Evolutionary conservation across 176 grass and related monocot genomes (phyloP), one percentile per base, ranked within the genome.

Genomic region (Calamus simplicifolius): DNA sequence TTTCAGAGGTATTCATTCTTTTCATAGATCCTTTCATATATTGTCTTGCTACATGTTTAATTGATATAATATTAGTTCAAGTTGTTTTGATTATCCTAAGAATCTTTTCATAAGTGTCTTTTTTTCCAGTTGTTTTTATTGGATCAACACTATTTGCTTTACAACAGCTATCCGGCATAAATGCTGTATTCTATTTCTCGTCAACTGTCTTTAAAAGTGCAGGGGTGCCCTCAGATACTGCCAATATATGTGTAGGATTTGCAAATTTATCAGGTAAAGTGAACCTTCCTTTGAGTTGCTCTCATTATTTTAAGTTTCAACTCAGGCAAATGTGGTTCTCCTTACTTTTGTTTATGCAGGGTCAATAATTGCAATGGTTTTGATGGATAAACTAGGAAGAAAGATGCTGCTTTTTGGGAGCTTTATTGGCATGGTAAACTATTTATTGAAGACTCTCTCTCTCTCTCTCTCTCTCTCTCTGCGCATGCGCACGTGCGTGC

Each of bases 81-180:
- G 31, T 38, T 2, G 2, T 38, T 38, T 38, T 38, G 6, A 10
- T 38, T 12, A 10, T 38, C 31, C 5, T 38, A 38, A 38, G 31
- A 38, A 60, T 85, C 68, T 85, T 73, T 92, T 80, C 73, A 87
- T 85, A 82, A 81, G 67, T 88, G 29, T 87, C 0, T 89, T 86
- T 83, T 92, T 72, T 62, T 85, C 78, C 94, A 98, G 94, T 98
- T 91, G 88, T 98, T 91, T 92, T 98, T 93, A 86, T 92, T 89
- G 94, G 94, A 74, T 69, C 84, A 73, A 81, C 57, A 72, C 87
- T 98, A 61, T 98, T 98, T 92, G 94, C 94, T 88, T 88, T 98
- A 80, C 94, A 98, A 93, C 94, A 98, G 84, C 75, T 98, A 64
- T 98, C 94, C 10, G 88, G 94, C 82, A 98, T 98, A 79, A 98